These are phyloP conservation scores for Pterocarpus santalinus DNA, from an alignment of 306 rosid species.

Conservation along the genomic window DNA sequence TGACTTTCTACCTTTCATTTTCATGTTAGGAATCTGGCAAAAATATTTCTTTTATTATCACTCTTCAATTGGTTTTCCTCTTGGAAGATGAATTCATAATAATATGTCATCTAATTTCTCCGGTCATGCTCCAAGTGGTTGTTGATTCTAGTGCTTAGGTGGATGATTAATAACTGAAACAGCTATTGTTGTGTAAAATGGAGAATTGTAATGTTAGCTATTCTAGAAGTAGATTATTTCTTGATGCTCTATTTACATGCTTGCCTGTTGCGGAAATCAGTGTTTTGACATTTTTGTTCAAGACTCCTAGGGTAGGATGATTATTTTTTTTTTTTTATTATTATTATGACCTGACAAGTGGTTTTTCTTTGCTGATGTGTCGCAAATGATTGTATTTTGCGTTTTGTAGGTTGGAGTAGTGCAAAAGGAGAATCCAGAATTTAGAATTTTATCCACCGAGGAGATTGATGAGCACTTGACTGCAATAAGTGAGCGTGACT, in stretches of 20 bases:
- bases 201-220: neutral
- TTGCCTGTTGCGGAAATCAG: conserved; percentile 11
- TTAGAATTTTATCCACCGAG: conserved; percentile 84
- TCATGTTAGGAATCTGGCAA: neutral
- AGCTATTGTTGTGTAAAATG: conserved; percentile 2
- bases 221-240: neutral
- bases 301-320: neutral
- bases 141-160: conserved; percentile 9
- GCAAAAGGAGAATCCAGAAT: conserved; percentile 72
- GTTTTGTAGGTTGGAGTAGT: conserved; percentile 92
- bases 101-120: neutral
- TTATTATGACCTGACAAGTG: neutral
- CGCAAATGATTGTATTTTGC: conserved; percentile 23
- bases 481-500: conserved; percentile 98
- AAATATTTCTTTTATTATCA: neutral
- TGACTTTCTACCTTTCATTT: conserved; percentile 1
- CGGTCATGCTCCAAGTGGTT: conserved; percentile 7
- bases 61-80: conserved; percentile 6
- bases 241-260: neutral
- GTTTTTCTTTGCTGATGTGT: neutral
- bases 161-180: neutral
- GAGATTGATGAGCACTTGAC: conserved; percentile 99
- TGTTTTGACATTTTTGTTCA: conserved; percentile 9
- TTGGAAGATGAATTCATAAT: neutral
- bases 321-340: neutral